Base-by-base conservation (phyloP, 441 rosid genomes). In the Arabidopsis hybrid region DNA sequence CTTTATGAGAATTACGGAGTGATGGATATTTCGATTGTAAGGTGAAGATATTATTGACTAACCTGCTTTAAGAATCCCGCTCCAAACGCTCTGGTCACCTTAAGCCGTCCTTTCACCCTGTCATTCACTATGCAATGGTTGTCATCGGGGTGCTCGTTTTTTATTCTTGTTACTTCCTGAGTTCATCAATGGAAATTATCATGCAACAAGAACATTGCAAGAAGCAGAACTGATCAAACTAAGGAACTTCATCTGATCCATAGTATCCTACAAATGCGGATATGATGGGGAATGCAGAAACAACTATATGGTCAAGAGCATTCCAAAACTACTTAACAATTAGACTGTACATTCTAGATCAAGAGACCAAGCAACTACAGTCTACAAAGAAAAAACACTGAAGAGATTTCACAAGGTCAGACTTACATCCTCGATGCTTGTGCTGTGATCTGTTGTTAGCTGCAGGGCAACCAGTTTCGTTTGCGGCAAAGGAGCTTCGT, bases 41-140 rank as follows among this genome's bases (percentile, higher is more conserved):
- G 55, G 1, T 70, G 16, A 29, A 71, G 52, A 53, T 57, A 46
- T 50, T 65, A 34, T 67, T 56, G 53, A 62, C 67, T 45, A 72
- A 94, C 97, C 97, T 88, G 88, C 79, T 95, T 95, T 76, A 95
- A 85, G 84, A 87, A 95, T 81, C 99, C 99, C 29, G 99, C 99
- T 47, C 99, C 99, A 82, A 95, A 95, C 32, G 99, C 99, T 81
- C 98, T 87, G 7, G 99, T 95, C 71, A 92, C 99, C 88, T 91
- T 92, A 34, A 95, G 88, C 63, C 99, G 95, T 29, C 99, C 99
- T 83, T 95, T 92, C 49, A 95, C 97, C 81, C 99, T 87, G 67
- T 87, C 96, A 71, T 95, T 95, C 73, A 90, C 90, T 75, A 95
- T 95, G 79, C 99, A 92, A n/a, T 89, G 87, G 69, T 42, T 87